Percentiles rank a stretch among this genome's conserved stretches.
phyloP scores from a whole-genome alignment of 2,329 filamentous ascomycete genomes.

The Curvularia lunata region DNA sequence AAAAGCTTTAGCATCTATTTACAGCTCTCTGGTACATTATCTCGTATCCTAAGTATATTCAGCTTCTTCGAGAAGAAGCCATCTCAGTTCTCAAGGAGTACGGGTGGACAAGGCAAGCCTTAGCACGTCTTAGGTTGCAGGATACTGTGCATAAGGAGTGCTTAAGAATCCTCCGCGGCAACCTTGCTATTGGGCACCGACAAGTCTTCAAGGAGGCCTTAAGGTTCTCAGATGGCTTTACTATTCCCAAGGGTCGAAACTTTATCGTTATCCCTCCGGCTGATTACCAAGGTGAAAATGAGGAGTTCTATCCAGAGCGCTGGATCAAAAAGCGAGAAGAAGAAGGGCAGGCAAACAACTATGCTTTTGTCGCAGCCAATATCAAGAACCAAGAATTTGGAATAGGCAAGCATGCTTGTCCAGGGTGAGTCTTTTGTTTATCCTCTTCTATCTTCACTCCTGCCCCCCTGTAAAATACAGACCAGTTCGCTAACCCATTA shows the following conservation, averaged over 20 bases:
- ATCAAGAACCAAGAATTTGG: neutral
- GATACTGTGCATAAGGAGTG: conserved; percentile 3
- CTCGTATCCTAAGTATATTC: neutral
- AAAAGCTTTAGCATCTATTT: neutral
- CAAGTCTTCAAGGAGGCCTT: neutral
- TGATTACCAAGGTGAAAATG: conserved; percentile 1
- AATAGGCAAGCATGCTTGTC: conserved; percentile 1
- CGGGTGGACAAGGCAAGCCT: conserved; percentile 3
- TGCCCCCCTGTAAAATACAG: neutral
- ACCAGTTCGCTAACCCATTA: neutral
- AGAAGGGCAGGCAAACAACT: neutral
- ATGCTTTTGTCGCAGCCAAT: neutral
- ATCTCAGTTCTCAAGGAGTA: conserved; percentile 1
- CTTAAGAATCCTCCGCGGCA: neutral
- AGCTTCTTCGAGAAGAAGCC: conserved; percentile 1
- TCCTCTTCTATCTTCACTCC: neutral
- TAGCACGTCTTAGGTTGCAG: neutral
- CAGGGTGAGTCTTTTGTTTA: neutral
- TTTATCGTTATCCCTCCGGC: conserved; percentile 1
- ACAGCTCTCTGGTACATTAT: conserved; percentile 1
- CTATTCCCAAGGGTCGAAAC: neutral
- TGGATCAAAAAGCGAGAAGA: neutral
- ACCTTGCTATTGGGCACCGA: neutral
- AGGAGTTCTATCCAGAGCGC: conserved; percentile 3
- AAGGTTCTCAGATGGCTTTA: conserved; percentile 2